phyloP scores from a whole-genome alignment of 371 early-diverging fungal genomes.

The Saksenaea oblongispora region DNA sequence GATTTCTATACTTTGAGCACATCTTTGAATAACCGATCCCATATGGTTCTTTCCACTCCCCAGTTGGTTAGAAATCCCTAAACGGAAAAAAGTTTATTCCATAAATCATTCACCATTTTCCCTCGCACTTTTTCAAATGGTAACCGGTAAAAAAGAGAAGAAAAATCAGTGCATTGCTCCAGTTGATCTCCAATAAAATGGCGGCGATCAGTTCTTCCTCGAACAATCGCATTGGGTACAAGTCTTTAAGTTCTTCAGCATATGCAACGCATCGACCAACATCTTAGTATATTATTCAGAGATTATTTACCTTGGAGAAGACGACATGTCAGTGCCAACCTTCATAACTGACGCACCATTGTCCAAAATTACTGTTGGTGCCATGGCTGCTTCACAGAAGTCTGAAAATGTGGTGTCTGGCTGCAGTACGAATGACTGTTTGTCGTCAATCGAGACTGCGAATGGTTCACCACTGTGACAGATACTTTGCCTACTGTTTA shows the following conservation, averaged over 20 bases:
- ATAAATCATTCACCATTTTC: background rate
- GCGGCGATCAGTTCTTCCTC: constrained; percentile 61
- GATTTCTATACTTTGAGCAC: constrained; percentile 48
- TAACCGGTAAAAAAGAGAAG: constrained; percentile 74
- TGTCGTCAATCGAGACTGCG: no score
- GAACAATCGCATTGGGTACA: constrained; percentile 69
- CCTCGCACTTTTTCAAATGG: constrained; percentile 63
- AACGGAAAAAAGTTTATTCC: background rate
- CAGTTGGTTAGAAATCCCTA: constrained; percentile 78
- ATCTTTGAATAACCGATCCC: constrained; percentile 74
- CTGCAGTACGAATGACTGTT: no score
- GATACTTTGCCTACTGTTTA: no score
- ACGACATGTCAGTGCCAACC: constrained; percentile 51
- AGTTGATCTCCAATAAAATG: constrained; percentile 73
- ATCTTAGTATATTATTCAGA: background rate
- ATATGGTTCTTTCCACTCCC: constrained; percentile 76
- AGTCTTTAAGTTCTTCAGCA: constrained; percentile 13
- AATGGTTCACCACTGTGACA: no score
- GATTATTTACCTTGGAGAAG: constrained; percentile 29
- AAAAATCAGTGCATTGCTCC: constrained; percentile 65
- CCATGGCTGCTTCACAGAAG: background rate
- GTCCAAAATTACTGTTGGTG: constrained; percentile 61
- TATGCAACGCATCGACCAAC: background rate
- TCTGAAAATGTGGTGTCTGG: no score
- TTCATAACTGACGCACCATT: constrained; percentile 81